Evolutionary conservation across 164 flowering plant genomes (phyloP).

Genomic region (Stephania cephalantha): DNA sequence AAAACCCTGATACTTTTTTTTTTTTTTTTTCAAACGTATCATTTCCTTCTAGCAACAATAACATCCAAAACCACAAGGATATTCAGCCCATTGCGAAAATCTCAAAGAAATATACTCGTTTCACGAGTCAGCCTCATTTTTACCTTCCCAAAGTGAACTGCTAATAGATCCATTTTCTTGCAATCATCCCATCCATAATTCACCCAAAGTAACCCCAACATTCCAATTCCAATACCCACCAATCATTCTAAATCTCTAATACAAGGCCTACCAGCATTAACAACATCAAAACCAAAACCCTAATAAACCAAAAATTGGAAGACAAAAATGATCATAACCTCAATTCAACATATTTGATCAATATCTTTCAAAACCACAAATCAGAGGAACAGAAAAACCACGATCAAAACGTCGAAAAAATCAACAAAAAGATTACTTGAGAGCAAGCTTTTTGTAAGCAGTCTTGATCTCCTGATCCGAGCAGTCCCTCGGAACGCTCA

Average conservation of each 20-base stretch:
- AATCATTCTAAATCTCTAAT: neutral
- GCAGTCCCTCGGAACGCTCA: slow-evolving; percentile 64
- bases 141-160: neutral
- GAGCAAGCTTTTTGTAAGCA: slow-evolving; percentile 90
- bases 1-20: no score
- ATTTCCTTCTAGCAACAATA: neutral
- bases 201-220: neutral
- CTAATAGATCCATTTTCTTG: neutral
- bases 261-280: neutral
- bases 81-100: neutral
- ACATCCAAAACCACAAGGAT: neutral
- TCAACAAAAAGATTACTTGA: slow-evolving; percentile 49
- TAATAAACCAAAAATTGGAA: neutral
- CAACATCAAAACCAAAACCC: neutral
- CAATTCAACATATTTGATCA: neutral
- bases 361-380: neutral
- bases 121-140: neutral
- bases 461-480: slow-evolving; percentile 92
- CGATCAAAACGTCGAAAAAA: neutral
- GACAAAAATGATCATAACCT: neutral
- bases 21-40: neutral
- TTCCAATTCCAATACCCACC: neutral
- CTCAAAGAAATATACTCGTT: neutral
- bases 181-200: neutral
- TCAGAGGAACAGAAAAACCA: neutral